Evolutionary conservation across 2,329 filamentous ascomycete genomes (phyloP), one percentile per base, ranked within the genome.

Genomic region (Sordariomycetes sp.): DNA sequence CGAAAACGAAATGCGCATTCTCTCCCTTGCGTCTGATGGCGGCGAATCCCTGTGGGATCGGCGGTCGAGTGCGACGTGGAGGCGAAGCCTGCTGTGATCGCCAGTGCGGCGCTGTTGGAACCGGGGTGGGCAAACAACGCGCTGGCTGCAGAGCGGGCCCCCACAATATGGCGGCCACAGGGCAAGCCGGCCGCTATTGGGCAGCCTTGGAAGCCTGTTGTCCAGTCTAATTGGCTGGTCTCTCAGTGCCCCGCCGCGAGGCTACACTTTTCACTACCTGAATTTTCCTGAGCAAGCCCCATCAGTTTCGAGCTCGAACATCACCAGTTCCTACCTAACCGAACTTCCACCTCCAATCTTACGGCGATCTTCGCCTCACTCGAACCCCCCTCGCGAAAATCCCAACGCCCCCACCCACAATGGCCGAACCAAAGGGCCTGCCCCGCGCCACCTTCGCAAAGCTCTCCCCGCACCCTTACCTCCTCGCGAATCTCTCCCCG

Each of bases 381-480:
- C 6, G 3, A 8, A 28, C 4, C 18, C 18, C 24, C 22, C 52
- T 11, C 10, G 25, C 22, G 20, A 11, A 55, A 24, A 35, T 22
- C 34, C 35, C 8, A n/a, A 8, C 18, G n/a, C 22, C 35, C 3
- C 43, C 20, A 35, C 18, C 20, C 37, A 53, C 51, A 34, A 28
- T 46, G 10, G 22, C 50, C 56, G 56, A 58, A 53, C 62, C 65
- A 3, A 62, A 66, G 48, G 76, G 76, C 57, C 71, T 82, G 58
- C 74, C 79, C 52, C 75, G 88, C 67, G 76, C 88, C 64, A 86
- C 90, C 65, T 96, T 96, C 72, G 90, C 91, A 60, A 92, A 92
- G 67, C 86, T 97, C 68, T 90, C 90, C 40, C 92, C 94, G 5
- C 87, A 90, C 64, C 88, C 90, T 10, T 97, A 90, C 74, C 86